Conservation (phyloP, 1,284 basidiomycete species). For the Calocybe gambosa region DNA sequence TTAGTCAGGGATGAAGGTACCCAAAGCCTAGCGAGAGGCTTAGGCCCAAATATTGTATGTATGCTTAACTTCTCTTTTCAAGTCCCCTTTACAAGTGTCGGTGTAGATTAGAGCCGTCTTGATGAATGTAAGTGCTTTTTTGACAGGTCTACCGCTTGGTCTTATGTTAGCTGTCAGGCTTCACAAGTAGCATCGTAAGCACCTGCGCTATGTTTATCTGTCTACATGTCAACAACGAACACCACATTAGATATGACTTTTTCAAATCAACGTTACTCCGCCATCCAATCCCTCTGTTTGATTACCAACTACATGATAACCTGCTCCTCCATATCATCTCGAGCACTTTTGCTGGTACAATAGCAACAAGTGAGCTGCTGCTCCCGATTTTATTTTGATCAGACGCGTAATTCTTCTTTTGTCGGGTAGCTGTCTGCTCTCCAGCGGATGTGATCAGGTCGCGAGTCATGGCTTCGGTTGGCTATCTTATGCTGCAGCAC, state of each 20-base stretch:
- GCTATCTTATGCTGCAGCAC: constrained; percentile 18
- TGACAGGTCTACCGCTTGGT: not conserved
- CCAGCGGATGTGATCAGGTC: constrained; percentile 85
- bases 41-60: constrained; percentile 73
- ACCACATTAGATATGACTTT: constrained; percentile 68
- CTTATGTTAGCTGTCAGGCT: constrained; percentile 33
- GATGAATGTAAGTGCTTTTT: constrained; percentile 70
- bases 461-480: constrained; percentile 68
- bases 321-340: constrained; percentile 59
- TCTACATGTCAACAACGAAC: constrained; percentile 3
- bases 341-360: constrained; percentile 72
- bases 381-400: constrained; percentile 1
- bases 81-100: constrained; percentile 5
- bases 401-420: constrained; percentile 5
- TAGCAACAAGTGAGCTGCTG: constrained; percentile 68
- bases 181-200: constrained; percentile 86
- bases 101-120: constrained; percentile 65
- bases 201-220: not conserved
- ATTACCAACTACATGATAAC: constrained; percentile 68
- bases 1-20: constrained; percentile 70
- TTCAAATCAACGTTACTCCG: constrained; percentile 70
- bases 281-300: constrained; percentile 46
- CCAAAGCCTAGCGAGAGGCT: constrained; percentile 65
- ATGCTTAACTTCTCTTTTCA: constrained; percentile 3
- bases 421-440: constrained; percentile 67